These are phyloP conservation scores for Triadica sebifera DNA, from an alignment of 345 rosid genomes.

Conservation along the genomic window DNA sequence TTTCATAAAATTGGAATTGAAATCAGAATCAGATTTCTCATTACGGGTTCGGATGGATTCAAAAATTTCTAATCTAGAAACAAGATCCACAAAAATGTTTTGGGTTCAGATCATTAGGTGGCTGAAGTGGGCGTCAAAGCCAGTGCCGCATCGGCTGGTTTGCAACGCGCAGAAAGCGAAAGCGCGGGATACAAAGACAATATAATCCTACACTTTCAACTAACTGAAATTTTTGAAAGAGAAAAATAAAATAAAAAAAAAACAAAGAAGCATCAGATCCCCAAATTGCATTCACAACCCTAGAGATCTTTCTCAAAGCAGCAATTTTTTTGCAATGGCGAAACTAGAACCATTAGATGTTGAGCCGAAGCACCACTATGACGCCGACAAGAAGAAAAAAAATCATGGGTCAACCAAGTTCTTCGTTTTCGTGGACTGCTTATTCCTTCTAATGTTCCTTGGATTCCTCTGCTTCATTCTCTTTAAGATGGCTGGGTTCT, in stretches of 20 bases:
- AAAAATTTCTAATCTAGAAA: too few relatives aligned
- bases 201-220: background rate
- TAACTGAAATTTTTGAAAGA: background rate
- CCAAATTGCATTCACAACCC: background rate
- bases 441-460: constrained; percentile 49
- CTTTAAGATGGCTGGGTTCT: constrained; percentile 38
- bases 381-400: constrained; percentile 35
- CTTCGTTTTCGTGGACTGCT: constrained; percentile 68
- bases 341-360: constrained; percentile 18
- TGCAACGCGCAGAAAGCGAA: background rate
- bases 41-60: too few relatives aligned
- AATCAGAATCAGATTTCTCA: too few relatives aligned
- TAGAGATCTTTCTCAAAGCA: background rate
- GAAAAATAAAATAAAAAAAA: too few relatives aligned
- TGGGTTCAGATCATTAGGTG: too few relatives aligned
- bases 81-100: too few relatives aligned
- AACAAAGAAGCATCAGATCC: background rate
- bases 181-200: background rate
- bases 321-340: constrained; percentile 14
- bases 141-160: too few relatives aligned
- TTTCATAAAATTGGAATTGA: too few relatives aligned
- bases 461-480: constrained; percentile 57
- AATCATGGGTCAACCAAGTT: constrained; percentile 62
- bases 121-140: too few relatives aligned
- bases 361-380: constrained; percentile 2